Evolutionary conservation across 2,329 filamentous ascomycete species (phyloP).

Genomic region (Cryphonectria nitschkei): DNA sequence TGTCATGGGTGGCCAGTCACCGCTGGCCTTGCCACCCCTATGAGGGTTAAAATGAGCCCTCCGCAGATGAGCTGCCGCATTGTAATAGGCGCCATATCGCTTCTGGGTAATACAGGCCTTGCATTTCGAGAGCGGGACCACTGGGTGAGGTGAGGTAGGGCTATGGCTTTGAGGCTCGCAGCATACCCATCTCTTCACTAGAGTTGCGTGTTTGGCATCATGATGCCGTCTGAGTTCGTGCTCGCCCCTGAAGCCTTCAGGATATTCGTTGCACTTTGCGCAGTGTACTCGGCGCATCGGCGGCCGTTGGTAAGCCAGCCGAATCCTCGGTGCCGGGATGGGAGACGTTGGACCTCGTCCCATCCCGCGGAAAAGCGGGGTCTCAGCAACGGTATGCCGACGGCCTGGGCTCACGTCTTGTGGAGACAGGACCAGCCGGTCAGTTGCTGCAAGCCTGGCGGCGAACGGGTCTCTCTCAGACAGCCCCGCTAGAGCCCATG

Average conservation of each 20-base stretch:
- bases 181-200: slow-evolving; percentile 61
- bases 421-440: slow-evolving; percentile 39
- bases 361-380: slow-evolving; percentile 46
- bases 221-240: slow-evolving; percentile 78
- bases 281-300: slow-evolving; percentile 77
- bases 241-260: slow-evolving; percentile 86
- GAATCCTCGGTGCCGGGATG: slow-evolving; percentile 43
- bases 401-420: slow-evolving; percentile 35
- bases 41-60: slow-evolving; percentile 62
- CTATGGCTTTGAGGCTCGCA: slow-evolving; percentile 50
- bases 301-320: slow-evolving; percentile 54
- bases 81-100: slow-evolving; percentile 62
- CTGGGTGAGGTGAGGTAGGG: slow-evolving; percentile 48
- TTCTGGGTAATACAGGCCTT: slow-evolving; percentile 61
- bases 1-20: slow-evolving; percentile 62
- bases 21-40: slow-evolving; percentile 59
- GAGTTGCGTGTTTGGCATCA: slow-evolving; percentile 59
- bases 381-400: slow-evolving; percentile 53
- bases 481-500: slow-evolving; percentile 39
- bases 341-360: slow-evolving; percentile 49
- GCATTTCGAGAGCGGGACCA: slow-evolving; percentile 57
- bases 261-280: slow-evolving; percentile 76
- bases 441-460: slow-evolving; percentile 35
- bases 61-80: slow-evolving; percentile 61
- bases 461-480: slow-evolving; percentile 37